Evolutionary conservation across 1,284 basidiomycete genomes (phyloP), one percentile per base, ranked within the genome.

Genomic region (Phenoliferia sp.): DNA sequence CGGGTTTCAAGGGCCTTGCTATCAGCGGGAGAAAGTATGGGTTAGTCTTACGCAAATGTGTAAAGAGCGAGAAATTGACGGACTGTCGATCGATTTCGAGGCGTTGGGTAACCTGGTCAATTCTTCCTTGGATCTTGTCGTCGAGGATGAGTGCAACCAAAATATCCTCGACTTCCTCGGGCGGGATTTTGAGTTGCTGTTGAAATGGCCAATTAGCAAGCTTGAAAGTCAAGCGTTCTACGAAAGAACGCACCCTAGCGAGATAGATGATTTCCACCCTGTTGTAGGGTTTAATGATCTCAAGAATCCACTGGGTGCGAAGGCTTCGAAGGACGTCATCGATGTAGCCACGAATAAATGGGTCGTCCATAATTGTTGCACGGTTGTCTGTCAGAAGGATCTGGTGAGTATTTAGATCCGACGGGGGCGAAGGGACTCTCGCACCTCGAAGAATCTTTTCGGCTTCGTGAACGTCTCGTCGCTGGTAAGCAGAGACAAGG

Each of bases 271-370:
- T 84, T 78, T 97, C 93, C 58, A 99, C 84, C 39, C 94, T 85
- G 1, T 91, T 94, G 80, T 99, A 99, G 1, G 94, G 94, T 79
- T 94, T 94, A 83, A 99, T 94, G 69, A 97, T 86, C 78, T 98
- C 95, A 73, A 98, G 93, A 69, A 99, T 86, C 79, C 97, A 99
- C 76, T 95, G 93, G 0, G 94, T 98, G 5, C 95, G 85, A 61
- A 99, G 82, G 75, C 92, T 94, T 55, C 90, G 88, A 61, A 99
- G 84, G 16, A 99, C 87, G 78, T 99, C 96, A 70, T 94, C 92
- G 66, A 99, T 96, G 80, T 98, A 96, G 28, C 84, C 85, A 52
- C 88, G 85, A 78, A 99, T 98, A 82, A 99, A 99, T 0, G 85
- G 79, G 77, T 99, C 95, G 70, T 91, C 90, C 86, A 95, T 94